Percentiles rank a stretch among this genome's conserved stretches.
Conservation (phyloP, 495 filamentous ascomycete genomes). For the Lindgomyces ingoldianus region DNA sequence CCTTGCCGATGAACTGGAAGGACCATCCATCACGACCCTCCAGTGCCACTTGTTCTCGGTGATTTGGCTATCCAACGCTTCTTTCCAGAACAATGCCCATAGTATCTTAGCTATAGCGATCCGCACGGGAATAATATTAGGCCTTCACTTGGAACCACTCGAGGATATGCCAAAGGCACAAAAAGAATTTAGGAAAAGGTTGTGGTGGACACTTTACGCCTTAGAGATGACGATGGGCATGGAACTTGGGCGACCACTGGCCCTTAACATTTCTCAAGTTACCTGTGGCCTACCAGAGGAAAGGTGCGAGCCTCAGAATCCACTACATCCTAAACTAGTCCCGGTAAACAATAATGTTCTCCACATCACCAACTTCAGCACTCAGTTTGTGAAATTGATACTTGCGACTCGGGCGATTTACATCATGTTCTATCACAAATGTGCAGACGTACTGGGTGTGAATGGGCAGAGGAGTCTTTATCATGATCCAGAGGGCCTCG, state of each 20-base stretch:
- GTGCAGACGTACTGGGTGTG: conserved; percentile 8
- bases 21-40: conserved; percentile 52
- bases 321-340: background rate
- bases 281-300: conserved; percentile 47
- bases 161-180: conserved; percentile 42
- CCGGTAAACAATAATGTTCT: background rate
- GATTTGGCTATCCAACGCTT: conserved; percentile 51
- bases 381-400: conserved; percentile 48
- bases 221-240: conserved; percentile 53
- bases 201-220: conserved; percentile 57
- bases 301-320: background rate
- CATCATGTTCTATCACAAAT: conserved; percentile 44
- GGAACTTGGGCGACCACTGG: conserved; percentile 56
- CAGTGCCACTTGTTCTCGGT: conserved; percentile 54
- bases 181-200: conserved; percentile 49
- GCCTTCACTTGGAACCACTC: conserved; percentile 54
- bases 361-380: conserved; percentile 33
- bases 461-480: conserved; percentile 35
- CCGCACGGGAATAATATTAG: conserved; percentile 54
- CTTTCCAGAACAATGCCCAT: conserved; percentile 55
- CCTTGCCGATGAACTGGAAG: conserved; percentile 52
- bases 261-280: conserved; percentile 40
- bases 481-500: conserved; percentile 31
- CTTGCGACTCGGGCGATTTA: conserved; percentile 46
- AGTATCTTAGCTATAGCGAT: conserved; percentile 48